Evolutionary conservation across 371 early-diverging fungal species (phyloP), one percentile per base, ranked within the genome.

Genomic region (Capillidium rhysosporum): DNA sequence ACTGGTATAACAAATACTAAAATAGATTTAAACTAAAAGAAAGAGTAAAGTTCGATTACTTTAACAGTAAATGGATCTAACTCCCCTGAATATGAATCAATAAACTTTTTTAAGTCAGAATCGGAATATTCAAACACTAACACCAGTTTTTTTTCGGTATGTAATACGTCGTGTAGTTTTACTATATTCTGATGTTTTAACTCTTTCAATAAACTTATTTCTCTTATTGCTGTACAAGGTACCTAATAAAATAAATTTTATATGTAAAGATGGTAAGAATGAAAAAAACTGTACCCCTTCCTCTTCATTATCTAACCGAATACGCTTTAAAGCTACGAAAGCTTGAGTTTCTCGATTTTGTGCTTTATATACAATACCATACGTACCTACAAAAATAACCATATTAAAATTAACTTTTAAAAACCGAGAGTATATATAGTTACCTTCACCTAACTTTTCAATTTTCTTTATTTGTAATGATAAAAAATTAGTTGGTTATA

Each of bases 341-440:
- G 85, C 87, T 58, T 82, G 82, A 9, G 92, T 89, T 40, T 82
- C 86, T 57, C 84, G 71, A 66, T 94, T 89, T 63, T 85, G 88
- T 16, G 96, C 95, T 66, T 95, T 95, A 71, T 93, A 97, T 0
- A 97, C 98, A 48, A 94, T 85, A 51, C 98, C 98, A 57, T 92
- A 92, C 2, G 92, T 88, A 58, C 92, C 85, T 82, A 63, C 30
- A 29, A n/a, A 18, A n/a, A 44, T 20, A 29, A 49, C 21, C 28
- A 20, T 28, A 49, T 34, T 5, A 20, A 28, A 30, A n/a, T 26
- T 52, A 31, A 25, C 21, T 12, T 30, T n/a, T 25, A 23, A 57
- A 8, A 34, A 12, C 34, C 12, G 12, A 34, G n/a, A 31, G 21
- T 43, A n/a, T 23, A 3, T 1, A 21, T 28, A 2, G 12, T 34